phyloP scores from a whole-genome alignment of 1,284 basidiomycete species.

The Leccinum fallax region DNA sequence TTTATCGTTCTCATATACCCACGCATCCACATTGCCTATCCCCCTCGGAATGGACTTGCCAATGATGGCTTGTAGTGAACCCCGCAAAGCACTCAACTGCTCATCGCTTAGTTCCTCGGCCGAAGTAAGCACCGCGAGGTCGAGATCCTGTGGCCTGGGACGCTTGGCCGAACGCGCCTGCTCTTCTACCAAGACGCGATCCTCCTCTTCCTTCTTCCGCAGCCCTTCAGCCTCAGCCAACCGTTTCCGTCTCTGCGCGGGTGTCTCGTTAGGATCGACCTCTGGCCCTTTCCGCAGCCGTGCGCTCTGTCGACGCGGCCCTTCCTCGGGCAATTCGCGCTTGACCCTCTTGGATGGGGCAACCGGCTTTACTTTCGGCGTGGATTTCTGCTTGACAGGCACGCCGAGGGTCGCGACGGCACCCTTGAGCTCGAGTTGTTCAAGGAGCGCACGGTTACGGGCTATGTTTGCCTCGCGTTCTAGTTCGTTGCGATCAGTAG shows the following conservation, averaged over 20 bases:
- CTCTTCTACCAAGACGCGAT: conserved; percentile 61
- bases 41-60: conserved; percentile 41
- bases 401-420: no score
- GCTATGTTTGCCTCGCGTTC: no score
- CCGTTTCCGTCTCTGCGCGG: conserved; percentile 60
- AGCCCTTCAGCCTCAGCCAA: conserved; percentile 55
- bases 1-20: conserved; percentile 45
- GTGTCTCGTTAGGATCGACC: conserved; percentile 63
- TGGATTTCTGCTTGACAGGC: no score
- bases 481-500: no score
- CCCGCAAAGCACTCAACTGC: conserved; percentile 48
- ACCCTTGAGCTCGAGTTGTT: no score
- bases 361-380: no score
- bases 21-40: conserved; percentile 51
- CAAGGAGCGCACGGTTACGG: no score
- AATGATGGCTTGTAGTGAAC: conserved; percentile 44
- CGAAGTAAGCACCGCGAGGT: conserved; percentile 49
- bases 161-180: conserved; percentile 60
- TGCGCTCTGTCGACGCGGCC: no score
- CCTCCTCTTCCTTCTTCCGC: conserved; percentile 60
- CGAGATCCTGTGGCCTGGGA: conserved; percentile 67
- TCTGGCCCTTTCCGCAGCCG: conserved; percentile 39
- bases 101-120: conserved; percentile 49
- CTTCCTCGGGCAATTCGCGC: no score
- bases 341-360: no score